These are phyloP conservation scores for Detonula confervacea DNA, from an alignment of 352 stramenopile genomes.

Conservation along the genomic window DNA sequence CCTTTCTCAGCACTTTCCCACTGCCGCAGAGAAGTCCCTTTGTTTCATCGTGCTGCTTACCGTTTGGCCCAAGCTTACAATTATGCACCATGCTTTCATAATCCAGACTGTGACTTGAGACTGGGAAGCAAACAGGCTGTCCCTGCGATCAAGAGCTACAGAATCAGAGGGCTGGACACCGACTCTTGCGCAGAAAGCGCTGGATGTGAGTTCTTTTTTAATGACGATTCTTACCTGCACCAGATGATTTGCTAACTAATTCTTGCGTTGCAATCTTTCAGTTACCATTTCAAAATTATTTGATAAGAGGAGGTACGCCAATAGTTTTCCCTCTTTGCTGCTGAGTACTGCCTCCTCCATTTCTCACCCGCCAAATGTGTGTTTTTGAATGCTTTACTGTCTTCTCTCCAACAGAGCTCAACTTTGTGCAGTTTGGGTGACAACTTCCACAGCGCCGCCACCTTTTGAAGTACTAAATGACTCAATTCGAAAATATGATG, in stretches of 20 bases:
- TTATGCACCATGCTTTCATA: slow-evolving; percentile 74
- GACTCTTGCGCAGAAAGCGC: slow-evolving; percentile 62
- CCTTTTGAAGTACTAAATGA: slow-evolving; percentile 83
- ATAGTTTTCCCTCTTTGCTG: neutral
- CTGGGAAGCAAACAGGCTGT: slow-evolving; percentile 60
- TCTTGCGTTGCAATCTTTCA: slow-evolving; percentile 19
- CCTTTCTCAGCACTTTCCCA: slow-evolving; percentile 58
- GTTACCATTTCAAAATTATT: slow-evolving; percentile 74
- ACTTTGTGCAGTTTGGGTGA: slow-evolving; percentile 82
- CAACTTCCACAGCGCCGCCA: slow-evolving; percentile 62
- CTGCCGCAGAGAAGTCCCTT: slow-evolving; percentile 62
- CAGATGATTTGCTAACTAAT: slow-evolving; percentile 2
- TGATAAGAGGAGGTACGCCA: slow-evolving; percentile 73
- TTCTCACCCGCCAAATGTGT: neutral
- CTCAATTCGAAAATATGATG: slow-evolving; percentile 81
- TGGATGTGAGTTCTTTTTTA: slow-evolving; percentile 5
- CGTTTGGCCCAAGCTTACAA: slow-evolving; percentile 78
- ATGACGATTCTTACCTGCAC: neutral
- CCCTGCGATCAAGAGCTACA: slow-evolving; percentile 48
- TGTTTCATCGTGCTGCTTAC: slow-evolving; percentile 83
- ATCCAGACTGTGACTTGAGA: slow-evolving; percentile 51
- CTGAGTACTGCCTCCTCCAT: slow-evolving; percentile 1
- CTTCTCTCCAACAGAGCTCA: slow-evolving; percentile 53
- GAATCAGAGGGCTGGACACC: slow-evolving; percentile 59
- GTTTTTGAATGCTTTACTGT: neutral